These are phyloP conservation scores for Chaetomium strumarium DNA, from an alignment of 2,329 filamentous ascomycete genomes.

Conservation along the genomic window DNA sequence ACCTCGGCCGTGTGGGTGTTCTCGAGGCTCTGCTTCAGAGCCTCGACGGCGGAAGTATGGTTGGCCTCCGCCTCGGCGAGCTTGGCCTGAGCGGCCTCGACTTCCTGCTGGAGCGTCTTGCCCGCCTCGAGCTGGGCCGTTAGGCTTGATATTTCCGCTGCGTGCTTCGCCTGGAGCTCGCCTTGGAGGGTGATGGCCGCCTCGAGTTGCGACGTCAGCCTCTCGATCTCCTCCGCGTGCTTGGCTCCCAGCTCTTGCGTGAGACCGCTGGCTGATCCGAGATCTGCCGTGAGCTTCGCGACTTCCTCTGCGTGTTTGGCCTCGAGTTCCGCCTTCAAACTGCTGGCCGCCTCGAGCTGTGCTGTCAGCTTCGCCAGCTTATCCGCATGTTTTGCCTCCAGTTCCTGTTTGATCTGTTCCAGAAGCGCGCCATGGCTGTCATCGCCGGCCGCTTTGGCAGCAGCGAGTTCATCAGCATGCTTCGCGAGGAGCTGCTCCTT, in stretches of 20 bases:
- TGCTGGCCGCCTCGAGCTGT: conserved; percentile 32
- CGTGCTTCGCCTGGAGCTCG: conserved; percentile 28
- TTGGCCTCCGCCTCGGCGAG: conserved; percentile 32
- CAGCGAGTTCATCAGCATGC: conserved; percentile 27
- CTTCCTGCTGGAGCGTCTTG: conserved; percentile 26
- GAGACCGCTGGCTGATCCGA: conserved; percentile 21
- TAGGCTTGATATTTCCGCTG: conserved; percentile 27
- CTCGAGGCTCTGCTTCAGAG: conserved; percentile 37
- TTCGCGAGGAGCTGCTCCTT: conserved; percentile 34
- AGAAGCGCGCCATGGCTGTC: conserved; percentile 24
- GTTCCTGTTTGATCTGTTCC: conserved; percentile 25
- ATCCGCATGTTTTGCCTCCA: conserved; percentile 29
- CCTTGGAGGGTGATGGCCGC: conserved; percentile 27
- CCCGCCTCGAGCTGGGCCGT: conserved; percentile 29
- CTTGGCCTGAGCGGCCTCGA: conserved; percentile 27
- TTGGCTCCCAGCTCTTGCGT: conserved; percentile 26
- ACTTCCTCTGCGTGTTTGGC: conserved; percentile 32
- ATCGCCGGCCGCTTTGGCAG: conserved; percentile 25
- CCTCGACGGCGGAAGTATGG: conserved; percentile 33
- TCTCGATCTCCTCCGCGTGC: conserved; percentile 30
- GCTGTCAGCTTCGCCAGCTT: conserved; percentile 27
- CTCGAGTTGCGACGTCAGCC: conserved; percentile 30
- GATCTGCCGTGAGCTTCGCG: conserved; percentile 27
- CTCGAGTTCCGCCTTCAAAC: conserved; percentile 17
- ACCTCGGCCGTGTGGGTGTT: conserved; percentile 40